Percentiles rank a stretch among this genome's conserved stretches.
Conservation (phyloP, 2,329 filamentous ascomycete genomes). For the Calonectria pteridis region DNA sequence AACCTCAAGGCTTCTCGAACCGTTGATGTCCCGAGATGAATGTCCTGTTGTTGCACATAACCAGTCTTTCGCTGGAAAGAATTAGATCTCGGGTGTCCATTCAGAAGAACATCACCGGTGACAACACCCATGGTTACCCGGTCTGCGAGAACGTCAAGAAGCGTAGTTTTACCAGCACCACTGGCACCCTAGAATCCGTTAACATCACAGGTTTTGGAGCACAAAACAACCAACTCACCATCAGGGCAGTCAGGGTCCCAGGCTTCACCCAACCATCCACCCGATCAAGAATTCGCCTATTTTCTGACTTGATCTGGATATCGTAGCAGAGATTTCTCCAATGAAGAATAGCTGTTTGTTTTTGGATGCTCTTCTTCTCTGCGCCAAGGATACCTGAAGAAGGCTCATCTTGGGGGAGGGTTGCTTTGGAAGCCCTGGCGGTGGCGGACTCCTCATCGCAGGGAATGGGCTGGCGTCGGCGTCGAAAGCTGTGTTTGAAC, state of each 20-base stretch:
- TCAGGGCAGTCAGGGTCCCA: slow-evolving; percentile 78
- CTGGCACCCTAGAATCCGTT: slow-evolving; percentile 61
- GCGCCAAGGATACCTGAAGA: background rate
- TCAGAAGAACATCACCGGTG: slow-evolving; percentile 76
- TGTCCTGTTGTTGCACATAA: slow-evolving; percentile 75
- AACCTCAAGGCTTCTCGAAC: slow-evolving; percentile 67
- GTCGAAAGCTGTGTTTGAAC: slow-evolving; percentile 56
- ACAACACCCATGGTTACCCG: slow-evolving; percentile 72
- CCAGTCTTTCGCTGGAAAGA: slow-evolving; percentile 75
- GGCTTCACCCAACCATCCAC: slow-evolving; percentile 83
- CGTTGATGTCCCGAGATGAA: slow-evolving; percentile 65
- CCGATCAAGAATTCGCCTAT: slow-evolving; percentile 74
- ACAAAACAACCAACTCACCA: slow-evolving; percentile 60
- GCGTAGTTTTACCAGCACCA: slow-evolving; percentile 60
- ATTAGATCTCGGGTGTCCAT: slow-evolving; percentile 66
- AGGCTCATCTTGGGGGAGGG: background rate
- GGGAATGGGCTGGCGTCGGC: background rate
- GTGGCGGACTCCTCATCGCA: slow-evolving; percentile 13
- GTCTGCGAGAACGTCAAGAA: slow-evolving; percentile 57
- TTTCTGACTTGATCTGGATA: slow-evolving; percentile 72
- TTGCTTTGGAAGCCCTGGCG: background rate
- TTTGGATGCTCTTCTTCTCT: slow-evolving; percentile 11
- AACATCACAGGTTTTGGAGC: no score
- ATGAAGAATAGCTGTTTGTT: slow-evolving; percentile 65
- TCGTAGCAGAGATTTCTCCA: slow-evolving; percentile 75